A percentile compares a stretch with the other conserved stretches of the same genome.
Conservation (phyloP, 192 early-diverging fungal genomes). For the Entomortierella lignicola region DNA sequence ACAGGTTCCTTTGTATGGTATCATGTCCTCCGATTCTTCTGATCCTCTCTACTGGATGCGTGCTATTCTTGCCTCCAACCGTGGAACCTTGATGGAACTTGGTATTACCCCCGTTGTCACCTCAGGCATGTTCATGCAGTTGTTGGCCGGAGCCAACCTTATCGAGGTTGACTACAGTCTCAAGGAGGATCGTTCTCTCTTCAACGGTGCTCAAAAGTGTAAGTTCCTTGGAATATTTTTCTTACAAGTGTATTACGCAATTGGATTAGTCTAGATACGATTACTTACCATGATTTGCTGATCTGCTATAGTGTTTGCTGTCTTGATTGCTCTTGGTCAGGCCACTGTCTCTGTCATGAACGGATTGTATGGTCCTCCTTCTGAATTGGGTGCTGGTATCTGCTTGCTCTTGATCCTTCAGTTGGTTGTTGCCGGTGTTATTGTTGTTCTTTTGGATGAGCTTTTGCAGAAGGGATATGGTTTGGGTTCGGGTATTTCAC, state of each 20-base stretch:
- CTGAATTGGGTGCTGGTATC: conserved; percentile 96
- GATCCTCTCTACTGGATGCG: conserved; percentile 99
- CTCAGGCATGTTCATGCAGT: conserved; percentile 99
- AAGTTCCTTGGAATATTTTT: conserved; percentile 31
- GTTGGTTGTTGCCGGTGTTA: conserved; percentile 95
- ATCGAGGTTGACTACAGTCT: conserved; percentile 99
- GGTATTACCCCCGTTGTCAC: conserved; percentile 99
- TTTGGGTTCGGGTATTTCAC: conserved; percentile 97
- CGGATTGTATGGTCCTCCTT: conserved; percentile 97
- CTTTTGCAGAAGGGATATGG: conserved; percentile 99
- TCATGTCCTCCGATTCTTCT: conserved; percentile 99
- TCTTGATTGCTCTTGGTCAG: conserved; percentile 99
- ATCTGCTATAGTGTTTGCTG: conserved; percentile 87
- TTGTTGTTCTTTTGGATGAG: conserved; percentile 98
- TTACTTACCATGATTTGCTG: too few relatives aligned
- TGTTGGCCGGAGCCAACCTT: conserved; percentile 97
- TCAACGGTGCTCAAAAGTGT: conserved; percentile 99
- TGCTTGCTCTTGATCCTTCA: conserved; percentile 96
- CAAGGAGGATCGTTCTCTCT: conserved; percentile 98
- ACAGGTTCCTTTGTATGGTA: conserved; percentile 99
- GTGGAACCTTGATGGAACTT: conserved; percentile 99
- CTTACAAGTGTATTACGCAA: too few relatives aligned
- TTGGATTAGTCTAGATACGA: too few relatives aligned
- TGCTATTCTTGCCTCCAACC: conserved; percentile 99
- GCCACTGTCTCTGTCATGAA: conserved; percentile 98